Base-by-base conservation (phyloP, 257 asterid species). In the Capsicum pubescens region DNA sequence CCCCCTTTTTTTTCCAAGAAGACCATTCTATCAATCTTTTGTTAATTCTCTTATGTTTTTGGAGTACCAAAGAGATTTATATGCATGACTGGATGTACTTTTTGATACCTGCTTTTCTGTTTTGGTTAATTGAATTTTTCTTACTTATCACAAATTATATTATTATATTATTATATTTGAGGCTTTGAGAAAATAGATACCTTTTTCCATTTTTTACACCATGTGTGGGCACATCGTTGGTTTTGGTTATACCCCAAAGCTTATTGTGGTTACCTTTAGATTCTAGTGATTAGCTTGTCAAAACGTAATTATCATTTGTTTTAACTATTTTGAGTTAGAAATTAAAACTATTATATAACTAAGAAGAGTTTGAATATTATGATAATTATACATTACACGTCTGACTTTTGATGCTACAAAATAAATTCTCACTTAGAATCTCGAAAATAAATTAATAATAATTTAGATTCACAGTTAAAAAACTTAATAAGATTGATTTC, bases 281-380 rank as follows among this genome's bases (percentile, higher is more conserved):
- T 68, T 68, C 76, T 68, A 36, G n/a, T 39, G 36, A 70, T 70
- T 70, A 8, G 35, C 35, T 35, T 69, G 78, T 69, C 55, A 69
- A 68, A 69, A 39, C 13, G 1, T 69, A 46, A 39, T 35, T 35
- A 13, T 67, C 72, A 12, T 36, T 66, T 67, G 9, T 35, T 67
- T 35, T 35, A 67, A 35, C 74, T 35, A 35, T 67, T 67, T 67
- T 0, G 32, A 69, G 78, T 69, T 69, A 39, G 78, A 39, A 69
- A 16, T 4, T 69, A 69, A 69, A 15, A 16, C 55, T 36, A 69
- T 16, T 36, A 39, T 16, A 39, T 63, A 69, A 42, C 55, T 69
- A 69, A 9, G 52, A 69, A 69, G 55, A 16, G 14, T 42, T 36
- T 1, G 21, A 36, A 67, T 67, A 36, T 67, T 36, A 35, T 36